Conservation (phyloP, 164 flowering plant genomes). For the grape (Vitis vinifera) region DNA sequence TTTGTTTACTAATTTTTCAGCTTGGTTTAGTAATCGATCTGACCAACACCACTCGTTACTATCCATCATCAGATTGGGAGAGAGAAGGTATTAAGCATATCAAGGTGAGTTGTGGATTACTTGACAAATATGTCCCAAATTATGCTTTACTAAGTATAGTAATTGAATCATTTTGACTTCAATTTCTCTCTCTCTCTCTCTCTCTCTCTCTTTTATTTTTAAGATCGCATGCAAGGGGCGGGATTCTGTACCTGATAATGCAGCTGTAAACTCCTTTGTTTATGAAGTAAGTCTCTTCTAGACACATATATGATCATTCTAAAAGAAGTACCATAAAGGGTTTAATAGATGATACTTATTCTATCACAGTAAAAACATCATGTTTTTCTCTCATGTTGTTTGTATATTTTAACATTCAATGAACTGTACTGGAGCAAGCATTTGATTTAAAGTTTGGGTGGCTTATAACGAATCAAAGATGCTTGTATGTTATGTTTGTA, state of each 20-base stretch:
- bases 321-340: no score
- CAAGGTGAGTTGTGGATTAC: constrained; percentile 54
- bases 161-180: no score
- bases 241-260: constrained; percentile 85
- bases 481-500: background rate
- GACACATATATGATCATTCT: background rate
- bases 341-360: no score
- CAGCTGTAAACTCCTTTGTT: constrained; percentile 75
- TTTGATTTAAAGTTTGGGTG: no score
- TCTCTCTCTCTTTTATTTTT: constrained; percentile 8
- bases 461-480: background rate
- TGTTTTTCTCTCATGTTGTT: no score
- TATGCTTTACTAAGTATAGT: no score
- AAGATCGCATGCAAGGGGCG: constrained; percentile 89
- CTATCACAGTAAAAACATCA: no score
- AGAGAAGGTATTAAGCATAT: constrained; percentile 89
- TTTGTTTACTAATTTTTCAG: constrained; percentile 36
- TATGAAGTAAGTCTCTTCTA: constrained; percentile 56
- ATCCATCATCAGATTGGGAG: constrained; percentile 60
- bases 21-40: constrained; percentile 90
- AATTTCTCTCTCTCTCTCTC: no score
- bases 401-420: no score
- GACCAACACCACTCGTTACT: constrained; percentile 86
- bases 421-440: background rate
- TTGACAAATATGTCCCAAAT: no score